Evolutionary conservation across 1,139 yeast species (phyloP).

Genomic region (Insectozyma bohioensis): DNA sequence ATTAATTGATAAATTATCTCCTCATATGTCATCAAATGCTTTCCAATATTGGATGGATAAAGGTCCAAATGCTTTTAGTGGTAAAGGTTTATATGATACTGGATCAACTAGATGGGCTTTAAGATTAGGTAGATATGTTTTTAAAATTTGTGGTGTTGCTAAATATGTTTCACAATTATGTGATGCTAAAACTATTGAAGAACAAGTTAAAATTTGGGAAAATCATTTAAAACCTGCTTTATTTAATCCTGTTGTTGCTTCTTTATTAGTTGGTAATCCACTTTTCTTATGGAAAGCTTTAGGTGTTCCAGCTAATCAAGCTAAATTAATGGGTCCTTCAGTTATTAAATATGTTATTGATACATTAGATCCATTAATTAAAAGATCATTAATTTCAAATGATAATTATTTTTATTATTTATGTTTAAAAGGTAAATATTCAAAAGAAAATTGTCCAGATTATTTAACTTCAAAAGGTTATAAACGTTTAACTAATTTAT

Average conservation of each 20-base stretch:
- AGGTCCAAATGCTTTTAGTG: conserved; percentile 60
- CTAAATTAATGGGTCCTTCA: conserved; percentile 73
- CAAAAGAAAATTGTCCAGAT: conserved; percentile 71
- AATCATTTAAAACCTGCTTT: conserved; percentile 62
- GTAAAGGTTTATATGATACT: conserved; percentile 67
- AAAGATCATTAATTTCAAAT: conserved; percentile 58
- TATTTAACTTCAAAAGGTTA: conserved; percentile 65
- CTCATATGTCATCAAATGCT: conserved; percentile 75
- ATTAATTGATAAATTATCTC: conserved; percentile 56
- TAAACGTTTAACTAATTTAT: conserved; percentile 41
- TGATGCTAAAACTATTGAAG: conserved; percentile 54
- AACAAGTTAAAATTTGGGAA: conserved; percentile 67
- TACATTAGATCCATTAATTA: conserved; percentile 74
- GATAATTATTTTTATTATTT: conserved; percentile 82
- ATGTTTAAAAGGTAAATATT: conserved; percentile 60
- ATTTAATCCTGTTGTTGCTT: conserved; percentile 68
- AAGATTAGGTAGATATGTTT: conserved; percentile 61
- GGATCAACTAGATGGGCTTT: conserved; percentile 89
- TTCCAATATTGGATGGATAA: conserved; percentile 76
- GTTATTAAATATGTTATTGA: conserved; percentile 70
- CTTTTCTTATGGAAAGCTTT: conserved; percentile 82
- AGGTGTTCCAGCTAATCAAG: conserved; percentile 85
- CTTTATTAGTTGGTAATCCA: conserved; percentile 74
- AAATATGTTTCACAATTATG: conserved; percentile 56
- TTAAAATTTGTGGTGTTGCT: conserved; percentile 54